Evolutionary conservation across 768 basidiomycete species (phyloP), one percentile per base, ranked within the genome.

Genomic region (Naganishia vaughanmartiniae): DNA sequence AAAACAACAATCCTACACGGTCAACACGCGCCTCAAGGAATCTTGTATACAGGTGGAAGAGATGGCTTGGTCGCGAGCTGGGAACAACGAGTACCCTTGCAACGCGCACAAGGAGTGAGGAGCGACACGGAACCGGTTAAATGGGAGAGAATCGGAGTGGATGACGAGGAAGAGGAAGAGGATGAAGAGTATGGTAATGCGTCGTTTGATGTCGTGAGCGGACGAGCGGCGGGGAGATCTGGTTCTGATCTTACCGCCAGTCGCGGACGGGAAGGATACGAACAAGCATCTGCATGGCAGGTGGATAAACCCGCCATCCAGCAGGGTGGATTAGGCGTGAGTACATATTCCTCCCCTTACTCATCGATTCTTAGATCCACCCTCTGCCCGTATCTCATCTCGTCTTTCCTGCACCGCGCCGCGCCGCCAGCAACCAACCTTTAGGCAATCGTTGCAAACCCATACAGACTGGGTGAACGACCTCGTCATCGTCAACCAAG

Each of bases 391-490:
- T n/a, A n/a, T n/a, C n/a, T n/a, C n/a, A n/a, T n/a, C n/a, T n/a
- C n/a, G n/a, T 30, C 24, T 28, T 24, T 55, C n/a, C 54, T 26
- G 24, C n/a, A n/a, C n/a, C n/a, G n/a, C n/a, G 54, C 14, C 26
- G 30, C 54, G 5, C 56, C 36, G 28, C 39, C 39, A 63, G 60
- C 4, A 45, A 42, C 60, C 82, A 0, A 74, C 68, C 1, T 97
- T 96, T 78, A 86, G 95, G 34, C 94, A 97, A 79, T 89, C 88
- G 70, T 88, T 89, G 11, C 93, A 97, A 78, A 86, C 87, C 6
- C 93, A 97, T 79, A 89, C 88, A 0, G 94, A 97, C 81, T 99
- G 95, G 95, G 87, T 98, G 42, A 99, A 96, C 78, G 95, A 98
- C 76, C 87, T 98, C 56, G 77, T 93, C 2, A 85, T 99, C 21